phyloP scores from a whole-genome alignment of 2,329 filamentous ascomycete species.

The Aspergillus sp. region DNA sequence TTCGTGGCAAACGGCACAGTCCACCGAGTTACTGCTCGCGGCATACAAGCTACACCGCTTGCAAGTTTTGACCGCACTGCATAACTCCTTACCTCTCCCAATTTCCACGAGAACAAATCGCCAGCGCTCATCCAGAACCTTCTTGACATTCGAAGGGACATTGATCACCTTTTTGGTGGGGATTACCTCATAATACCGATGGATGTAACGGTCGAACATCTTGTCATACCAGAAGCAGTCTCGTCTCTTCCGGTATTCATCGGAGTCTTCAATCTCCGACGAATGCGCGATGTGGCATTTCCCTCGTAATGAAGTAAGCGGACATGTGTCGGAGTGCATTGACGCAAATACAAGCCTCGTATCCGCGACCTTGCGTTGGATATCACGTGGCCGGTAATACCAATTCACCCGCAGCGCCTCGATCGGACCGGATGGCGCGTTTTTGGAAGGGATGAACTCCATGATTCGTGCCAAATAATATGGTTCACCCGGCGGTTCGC shows the following conservation, averaged over 20 bases:
- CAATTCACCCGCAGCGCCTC: conserved; percentile 93
- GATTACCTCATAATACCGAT: conserved; percentile 96
- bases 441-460: conserved; percentile 88
- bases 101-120: conserved; percentile 94
- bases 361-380: conserved; percentile 87
- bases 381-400: conserved; percentile 97
- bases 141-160: conserved; percentile 91
- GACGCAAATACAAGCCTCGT: conserved; percentile 90
- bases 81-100: conserved; percentile 90
- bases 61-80: conserved; percentile 92
- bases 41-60: conserved; percentile 90
- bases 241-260: conserved; percentile 77
- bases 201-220: conserved; percentile 96
- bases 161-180: conserved; percentile 92
- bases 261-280: conserved; percentile 78
- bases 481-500: conserved; percentile 94
- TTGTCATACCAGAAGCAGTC: conserved; percentile 98
- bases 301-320: conserved; percentile 85
- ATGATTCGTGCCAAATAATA: conserved; percentile 98
- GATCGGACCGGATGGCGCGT: conserved; percentile 69
- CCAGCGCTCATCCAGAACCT: conserved; percentile 93
- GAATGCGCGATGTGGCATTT: conserved; percentile 90
- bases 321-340: conserved; percentile 97
- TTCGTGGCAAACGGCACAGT: conserved; percentile 90
- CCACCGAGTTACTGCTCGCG: conserved; percentile 91